Evolutionary conservation across 768 basidiomycete species (phyloP), one percentile per base, ranked within the genome.

Genomic region (Cyclocybe aegerita): DNA sequence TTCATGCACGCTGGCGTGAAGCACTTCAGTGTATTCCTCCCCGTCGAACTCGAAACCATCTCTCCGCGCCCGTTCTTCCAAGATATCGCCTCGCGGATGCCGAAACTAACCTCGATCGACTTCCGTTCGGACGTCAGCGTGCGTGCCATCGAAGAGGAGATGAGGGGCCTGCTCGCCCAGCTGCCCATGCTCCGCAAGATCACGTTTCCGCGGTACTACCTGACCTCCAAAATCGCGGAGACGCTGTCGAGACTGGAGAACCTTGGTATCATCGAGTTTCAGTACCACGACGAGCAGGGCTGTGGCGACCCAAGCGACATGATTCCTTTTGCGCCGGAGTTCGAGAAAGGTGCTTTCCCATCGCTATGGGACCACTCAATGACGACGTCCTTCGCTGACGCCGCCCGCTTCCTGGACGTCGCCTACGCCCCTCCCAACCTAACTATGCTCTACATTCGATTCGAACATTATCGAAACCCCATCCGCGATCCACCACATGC

Each of bases 1-100:
- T 86, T 86, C 65, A 82, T 86, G 75, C 80, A 83, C 58, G 63
- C 67, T 32, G 73, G 71, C 41, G 66, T 87, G 50, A 79, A 70
- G 53, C 57, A 46, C 8, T 69, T 76, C 43, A 53, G 55, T 23
- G 45, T 74, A 8, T 55, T 44, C 50, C 60, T 74, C 9, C 62
- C 65, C 0, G 48, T 47, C 15, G 53, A 57, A 30, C 62, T 60
- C 12, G 35, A 51, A 48, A 38, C 46, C 6, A 52, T 52, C 46
- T 54, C 58, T 16, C 55, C 60, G 2, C 54, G 35, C 6, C 52
- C 65, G 5, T 65, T 66, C 33, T 65, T 74, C 30, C 62, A 69
- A 50, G 65, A 72, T 53, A 55, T 85, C 9, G 66, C 68, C 4
- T 63, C 73, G 4, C 74, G 83, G 2, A 80, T 82, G 66, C 82